Base-by-base conservation (phyloP, 2,329 filamentous ascomycete genomes). In the Pleomassaria siparia region DNA sequence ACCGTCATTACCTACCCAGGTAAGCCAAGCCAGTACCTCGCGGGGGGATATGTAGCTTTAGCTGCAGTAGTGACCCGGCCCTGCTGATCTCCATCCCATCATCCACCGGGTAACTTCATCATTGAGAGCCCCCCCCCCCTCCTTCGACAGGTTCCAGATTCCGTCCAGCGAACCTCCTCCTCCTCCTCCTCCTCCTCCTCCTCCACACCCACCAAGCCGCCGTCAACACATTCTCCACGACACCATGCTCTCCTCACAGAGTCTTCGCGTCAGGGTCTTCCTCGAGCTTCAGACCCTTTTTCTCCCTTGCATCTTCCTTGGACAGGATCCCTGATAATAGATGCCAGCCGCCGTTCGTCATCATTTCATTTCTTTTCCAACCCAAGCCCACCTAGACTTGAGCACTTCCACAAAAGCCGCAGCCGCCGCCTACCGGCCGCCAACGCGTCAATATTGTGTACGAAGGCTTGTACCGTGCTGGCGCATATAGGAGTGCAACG, bases 351-450 rank as follows among this genome's bases (percentile, higher is more conserved):
- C 36, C 30, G 42, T 36, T 33, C 32, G 43, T 37, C 56, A 65
- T 63, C 60, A 53, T n/a, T n/a, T 67, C 63, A 64, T 67, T 49
- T 60, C 47, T 50, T 51, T 46, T 41, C 28, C 45, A 51, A 29
- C 50, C 50, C 40, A 48, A 58, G 48, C 47, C n/a, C n/a, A n/a
- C n/a, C 56, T 62, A 53, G 42, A 61, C 53, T 15, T 10, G 66
- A 67, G 59, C 63, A 60, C 54, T 57, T 45, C 32, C 21, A 30
- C 37, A 53, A 40, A 56, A 63, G 64, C 63, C 60, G 51, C 57
- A 52, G 46, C 59, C 59, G 59, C 58, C 52, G 60, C 60, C 56
- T 50, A 26, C 37, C 36, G 41, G 35, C 32, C 11, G 33, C 42
- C 32, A 44, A 37, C 24, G 35, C 43, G 33, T 40, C 40, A 36